Evolutionary conservation across 1,139 yeast species (phyloP).

Genomic region (Yamadazyma kanchanaburiensis): DNA sequence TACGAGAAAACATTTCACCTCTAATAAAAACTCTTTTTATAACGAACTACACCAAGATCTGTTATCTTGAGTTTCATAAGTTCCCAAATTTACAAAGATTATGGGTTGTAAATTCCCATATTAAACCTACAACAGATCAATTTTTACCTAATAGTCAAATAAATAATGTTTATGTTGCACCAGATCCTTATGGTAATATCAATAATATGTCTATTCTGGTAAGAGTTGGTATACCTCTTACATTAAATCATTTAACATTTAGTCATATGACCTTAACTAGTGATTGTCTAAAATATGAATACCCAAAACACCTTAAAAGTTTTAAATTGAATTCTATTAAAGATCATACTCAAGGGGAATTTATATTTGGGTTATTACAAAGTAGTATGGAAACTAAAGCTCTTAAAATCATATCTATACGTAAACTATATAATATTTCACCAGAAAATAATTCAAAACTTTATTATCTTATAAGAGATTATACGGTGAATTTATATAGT

Average conservation of each 20-base stretch:
- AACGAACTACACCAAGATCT: conserved; percentile 12
- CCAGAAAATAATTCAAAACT: conserved; percentile 1
- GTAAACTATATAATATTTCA: conserved; percentile 3
- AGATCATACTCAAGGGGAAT: conserved; percentile 13
- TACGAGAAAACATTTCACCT: too few relatives aligned
- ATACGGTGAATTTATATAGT: not conserved
- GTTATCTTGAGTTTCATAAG: conserved; percentile 7
- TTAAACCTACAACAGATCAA: not conserved
- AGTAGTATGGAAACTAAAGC: conserved; percentile 4
- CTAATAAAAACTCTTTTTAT: too few relatives aligned
- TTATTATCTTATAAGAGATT: not conserved
- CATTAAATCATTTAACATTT: conserved; percentile 11
- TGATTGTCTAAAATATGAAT: conserved; percentile 7
- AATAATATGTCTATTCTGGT: conserved; percentile 1
- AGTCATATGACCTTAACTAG: conserved; percentile 15
- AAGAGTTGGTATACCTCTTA: conserved; percentile 12
- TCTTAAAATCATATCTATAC: conserved; percentile 2
- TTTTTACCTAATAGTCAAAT: conserved; percentile 1
- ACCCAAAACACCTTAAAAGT: conserved; percentile 11
- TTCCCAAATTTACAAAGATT: conserved; percentile 13
- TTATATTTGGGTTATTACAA: conserved; percentile 10
- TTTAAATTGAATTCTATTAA: conserved; percentile 12
- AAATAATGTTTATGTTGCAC: conserved; percentile 2
- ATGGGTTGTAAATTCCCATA: conserved; percentile 18
- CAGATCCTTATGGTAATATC: conserved; percentile 5